These are phyloP conservation scores for Peronospora destructor DNA, from an alignment of 352 stramenopile genomes.

Conservation along the genomic window DNA sequence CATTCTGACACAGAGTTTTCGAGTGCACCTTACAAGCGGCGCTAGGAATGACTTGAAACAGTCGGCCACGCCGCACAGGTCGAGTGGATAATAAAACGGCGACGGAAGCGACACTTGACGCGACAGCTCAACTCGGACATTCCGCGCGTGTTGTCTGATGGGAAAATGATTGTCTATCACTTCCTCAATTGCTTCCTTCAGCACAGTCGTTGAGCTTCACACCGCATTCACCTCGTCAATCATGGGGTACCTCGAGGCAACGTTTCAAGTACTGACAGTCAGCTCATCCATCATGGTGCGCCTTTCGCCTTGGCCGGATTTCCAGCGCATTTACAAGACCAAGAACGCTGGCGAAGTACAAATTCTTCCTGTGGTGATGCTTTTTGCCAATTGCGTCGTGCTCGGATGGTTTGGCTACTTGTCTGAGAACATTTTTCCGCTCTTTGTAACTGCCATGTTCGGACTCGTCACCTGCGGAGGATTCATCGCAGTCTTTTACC, in stretches of 20 bases:
- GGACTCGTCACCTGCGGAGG: constrained; percentile 34
- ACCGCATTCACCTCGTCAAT: not conserved
- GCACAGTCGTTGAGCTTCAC: not conserved
- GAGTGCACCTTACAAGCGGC: no score
- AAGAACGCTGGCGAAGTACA: constrained; percentile 38
- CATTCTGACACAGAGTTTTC: no score
- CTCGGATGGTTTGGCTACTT: constrained; percentile 48
- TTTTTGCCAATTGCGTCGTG: constrained; percentile 64
- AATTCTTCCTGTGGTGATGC: constrained; percentile 51
- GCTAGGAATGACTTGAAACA: no score
- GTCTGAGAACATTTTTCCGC: constrained; percentile 41
- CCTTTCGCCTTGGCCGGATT: constrained; percentile 41
- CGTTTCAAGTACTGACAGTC: constrained; percentile 52
- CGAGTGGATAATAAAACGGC: no score
- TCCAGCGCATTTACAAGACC: constrained; percentile 52
- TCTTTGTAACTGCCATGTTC: constrained; percentile 45
- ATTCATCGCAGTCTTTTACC: constrained; percentile 47
- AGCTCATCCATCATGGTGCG: constrained; percentile 67
- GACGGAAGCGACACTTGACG: no score
- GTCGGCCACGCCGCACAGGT: no score
- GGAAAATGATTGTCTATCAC: not conserved
- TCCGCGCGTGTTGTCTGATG: no score
- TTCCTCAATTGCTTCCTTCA: not conserved
- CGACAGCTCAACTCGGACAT: no score
- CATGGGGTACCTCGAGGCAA: constrained; percentile 19